Base-by-base conservation (phyloP, 495 filamentous ascomycete genomes). In the Astrothelium macrocarpum region DNA sequence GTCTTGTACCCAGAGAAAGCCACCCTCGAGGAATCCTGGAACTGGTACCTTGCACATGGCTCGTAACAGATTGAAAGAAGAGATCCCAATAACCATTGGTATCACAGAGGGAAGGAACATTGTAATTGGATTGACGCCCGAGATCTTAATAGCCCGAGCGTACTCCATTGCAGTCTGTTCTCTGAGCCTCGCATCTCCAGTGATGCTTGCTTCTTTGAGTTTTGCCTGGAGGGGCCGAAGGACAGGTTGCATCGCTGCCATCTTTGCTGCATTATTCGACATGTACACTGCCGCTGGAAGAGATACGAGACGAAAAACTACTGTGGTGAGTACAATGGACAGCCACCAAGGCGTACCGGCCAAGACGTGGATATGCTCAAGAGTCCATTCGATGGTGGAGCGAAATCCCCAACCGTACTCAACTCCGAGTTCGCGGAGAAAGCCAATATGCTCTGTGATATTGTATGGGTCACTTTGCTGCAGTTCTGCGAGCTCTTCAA, bases 391-490 rank as follows among this genome's bases (percentile, higher is more conserved):
- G 61, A 94, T 81, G 11, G 82, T 64, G 0, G 84, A 70, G 0
- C 89, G 87, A 1, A 86, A 80, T 26, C 94, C 92, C 78, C 78
- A 91, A 69, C 91, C 90, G 69, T 84, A 97, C 66, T 96, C 90
- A 25, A 97, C 75, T 1, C 94, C 94, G 25, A 96, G 76, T 0
- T 82, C 81, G 67, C 89, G 87, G 59, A 98, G 79, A 68, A 90
- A 96, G 59, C 94, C 94, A 64, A 94, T 85, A 23, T 83, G 78
- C 66, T 90, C 88, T 23, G 87, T 82, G 45, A 89, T 80, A 32
- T 78, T 11, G 23, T 60, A 16, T 18, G 56, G 18, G n/a, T 29
- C 25, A 29, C 11, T 25, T 29, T 29, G 12, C 12, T 20, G 11
- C 23, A 56, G 16, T 5, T 25, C 25, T 11, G 59, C 31, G 2